Base-by-base conservation (phyloP, 805 yeast genomes). In the Metschnikowia baotianmanensis region DNA sequence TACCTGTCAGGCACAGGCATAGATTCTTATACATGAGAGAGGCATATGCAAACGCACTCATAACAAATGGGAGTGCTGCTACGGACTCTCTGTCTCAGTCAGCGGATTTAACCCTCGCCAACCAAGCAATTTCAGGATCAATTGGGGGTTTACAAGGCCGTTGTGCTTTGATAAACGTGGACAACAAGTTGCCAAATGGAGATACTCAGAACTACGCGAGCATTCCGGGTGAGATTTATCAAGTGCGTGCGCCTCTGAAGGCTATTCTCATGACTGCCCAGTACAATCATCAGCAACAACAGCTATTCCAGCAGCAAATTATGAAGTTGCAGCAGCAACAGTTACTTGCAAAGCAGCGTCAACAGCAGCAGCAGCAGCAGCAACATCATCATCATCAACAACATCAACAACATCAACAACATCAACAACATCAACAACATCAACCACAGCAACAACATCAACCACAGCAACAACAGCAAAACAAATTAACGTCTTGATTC, bases 1-100 rank as follows among this genome's bases (percentile, higher is more conserved):
- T 85, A 48, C 89, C 97, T 3, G 75, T 83, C 0, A 70, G 85
- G 36, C 65, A 81, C 38, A 77, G 96, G 47, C 81, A 82, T 22
- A 75, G 80, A 42, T 87, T 86, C 53, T 72, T 93, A 52, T 77
- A 95, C 46, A 83, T 88, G 86, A 75, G 98, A 50, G 99, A 93
- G 60, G 86, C 90, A 82, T 86, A 91, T 64, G 96, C 96, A 1
- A 78, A 86, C 45, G 91, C 96, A 2, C 72, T 86, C 11, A 69
- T 85, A 8, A 87, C 80, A 9, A 74, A 86, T 30, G 76, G 82
- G 35, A 62, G 63, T 40, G 70, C 74, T 24, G 77, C 77, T 38
- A 76, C 79, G 6, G 58, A 51, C 26, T 45, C 53, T 9, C 53
- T 43, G 50, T 42, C 50, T 10, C 59, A 49, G 47, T 44, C 58